Conservation (phyloP, 2,329 filamentous ascomycete species). For the Sclerotinia minor region DNA sequence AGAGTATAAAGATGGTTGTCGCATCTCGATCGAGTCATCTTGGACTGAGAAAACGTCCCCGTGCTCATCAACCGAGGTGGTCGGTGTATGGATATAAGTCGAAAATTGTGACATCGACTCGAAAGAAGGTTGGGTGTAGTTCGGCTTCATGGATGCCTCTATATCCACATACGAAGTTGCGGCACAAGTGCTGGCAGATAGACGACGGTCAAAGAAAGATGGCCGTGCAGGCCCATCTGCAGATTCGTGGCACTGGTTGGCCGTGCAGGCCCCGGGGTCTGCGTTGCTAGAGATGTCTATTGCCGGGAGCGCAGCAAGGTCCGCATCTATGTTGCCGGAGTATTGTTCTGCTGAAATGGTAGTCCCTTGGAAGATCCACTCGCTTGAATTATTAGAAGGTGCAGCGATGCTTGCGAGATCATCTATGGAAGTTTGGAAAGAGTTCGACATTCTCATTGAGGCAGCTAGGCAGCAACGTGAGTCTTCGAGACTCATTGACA, state of each 20-base stretch:
- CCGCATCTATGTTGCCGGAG: not conserved
- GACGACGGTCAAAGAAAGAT: not conserved
- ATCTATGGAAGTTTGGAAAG: not conserved
- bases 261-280: not conserved
- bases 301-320: not conserved
- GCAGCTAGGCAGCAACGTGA: not conserved
- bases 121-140: not conserved
- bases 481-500: not conserved
- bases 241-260: not conserved
- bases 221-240: not conserved
- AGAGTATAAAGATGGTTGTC: not conserved
- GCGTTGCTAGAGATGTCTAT: too few species aligned
- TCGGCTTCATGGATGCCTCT: not conserved
- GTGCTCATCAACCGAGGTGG: not conserved
- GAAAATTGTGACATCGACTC: conserved; percentile 2
- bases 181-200: not conserved
- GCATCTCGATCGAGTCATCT: not conserved
- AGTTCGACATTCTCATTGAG: not conserved
- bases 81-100: not conserved
- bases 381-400: not conserved
- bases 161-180: conserved; percentile 9
- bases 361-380: conserved; percentile 13
- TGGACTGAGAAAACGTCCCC: not conserved
- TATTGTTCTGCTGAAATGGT: not conserved
- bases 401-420: conserved; percentile 2